Base-by-base conservation (phyloP, 1,284 basidiomycete species). In the Fomitopsis pinicola region DNA sequence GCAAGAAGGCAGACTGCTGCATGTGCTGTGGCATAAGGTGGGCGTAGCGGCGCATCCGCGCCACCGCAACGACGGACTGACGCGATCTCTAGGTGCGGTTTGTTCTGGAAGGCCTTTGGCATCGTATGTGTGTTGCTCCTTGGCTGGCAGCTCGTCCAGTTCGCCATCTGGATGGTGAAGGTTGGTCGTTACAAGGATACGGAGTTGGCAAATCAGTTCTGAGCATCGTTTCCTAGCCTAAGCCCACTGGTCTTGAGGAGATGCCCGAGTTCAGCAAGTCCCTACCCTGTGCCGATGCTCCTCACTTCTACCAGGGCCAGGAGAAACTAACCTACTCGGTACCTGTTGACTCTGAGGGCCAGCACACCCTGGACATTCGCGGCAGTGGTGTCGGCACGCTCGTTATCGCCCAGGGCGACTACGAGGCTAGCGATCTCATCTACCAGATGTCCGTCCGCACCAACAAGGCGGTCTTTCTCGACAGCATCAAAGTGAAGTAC, bases 71-170 rank as follows among this genome's bases (percentile, higher is more conserved):
- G 22, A 12, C 19, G 15, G 12, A 8, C 35, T 59, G 12, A 46
- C 58, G n/a, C 30, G 22, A 12, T 38, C 5, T 35, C 28, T 59
- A 85, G 83, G 63, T 83, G 81, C 63, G 75, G 74, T 28, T 69
- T 84, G 10, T 80, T 85, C 69, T 85, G 80, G 78, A 85, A 83
- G 67, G 80, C 81, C 0, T 74, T 85, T 59, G 83, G 78, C 19
- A 79, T 85, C 50, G 80, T 84, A 10, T 62, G 77, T 33, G 69
- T 72, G 17, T 64, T 81, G 8, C 73, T 80, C 55, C 62, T 76
- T 5, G 61, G 78, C 14, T 84, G 79, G 75, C 76, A 78, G 61
- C 71, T 72, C 2, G 71, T 80, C 67, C 82, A 76, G 62, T 71
- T 84, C 15, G 67, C 78, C 45, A 67, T 73, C 40, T 86, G 83